Base-by-base conservation (phyloP, 345 rosid genomes). In the Stellera chamaejasme region DNA sequence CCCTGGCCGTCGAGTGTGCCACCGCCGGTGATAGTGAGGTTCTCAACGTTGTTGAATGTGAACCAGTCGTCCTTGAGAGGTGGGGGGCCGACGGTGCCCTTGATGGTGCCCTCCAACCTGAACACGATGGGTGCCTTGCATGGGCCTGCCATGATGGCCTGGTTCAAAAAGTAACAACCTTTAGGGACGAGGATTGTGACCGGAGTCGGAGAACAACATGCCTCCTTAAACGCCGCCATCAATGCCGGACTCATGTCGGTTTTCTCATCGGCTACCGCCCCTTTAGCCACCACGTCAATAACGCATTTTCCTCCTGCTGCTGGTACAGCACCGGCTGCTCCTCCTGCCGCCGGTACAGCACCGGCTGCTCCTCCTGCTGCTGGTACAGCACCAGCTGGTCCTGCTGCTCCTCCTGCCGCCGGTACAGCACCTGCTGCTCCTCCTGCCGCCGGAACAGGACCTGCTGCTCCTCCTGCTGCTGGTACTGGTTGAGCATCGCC, bases 1-100 rank as follows among this genome's bases (percentile, higher is more conserved):
- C 96, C 88, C 59, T 77, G 75, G 15, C 93, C 96, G 26, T 88
- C 84, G 48, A 88, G 77, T 14, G 72, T 65, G 26, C 96, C 88
- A 10, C 75, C 74, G 2, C 88, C 93, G 9, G 65, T 58, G 28
- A 85, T 10, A 0, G 69, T 74, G 47, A 88, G 58, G 2, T 52
- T 54, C 11, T 76, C 58, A 2, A 88, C 43, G 46, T 65, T 48
- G 11, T 52, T 16, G 62, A 88, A 68, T 12, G 58, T 11, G 47
- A 88, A 51, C 93, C 93, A 88, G 50, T 62, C 62, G 6, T 62
- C 60, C 50, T 43, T 69, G 41, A 61, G 52, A 36, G 43, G 36
- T 11, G 54, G 52, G 4, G 73, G 62, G 42, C 75, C 77, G 0
- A 59, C 52, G 2, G 74, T 70, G 16, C 93, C 84, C 61, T 43